phyloP scores from a whole-genome alignment of 257 asterid genomes.

The Nicotiana obtusifolia region DNA sequence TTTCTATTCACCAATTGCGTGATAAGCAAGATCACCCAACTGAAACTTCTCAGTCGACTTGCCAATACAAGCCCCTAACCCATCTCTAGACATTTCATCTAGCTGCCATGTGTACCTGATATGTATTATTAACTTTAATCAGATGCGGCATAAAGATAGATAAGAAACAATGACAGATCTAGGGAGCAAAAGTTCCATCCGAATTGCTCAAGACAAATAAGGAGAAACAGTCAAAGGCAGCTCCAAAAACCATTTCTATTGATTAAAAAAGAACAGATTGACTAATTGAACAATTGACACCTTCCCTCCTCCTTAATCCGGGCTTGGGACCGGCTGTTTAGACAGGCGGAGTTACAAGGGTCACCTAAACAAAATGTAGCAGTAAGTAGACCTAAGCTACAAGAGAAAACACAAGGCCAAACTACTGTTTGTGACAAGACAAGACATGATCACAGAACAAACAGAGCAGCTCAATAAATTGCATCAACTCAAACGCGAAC shows the following conservation, averaged over 20 bases:
- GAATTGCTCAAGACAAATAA: neutral
- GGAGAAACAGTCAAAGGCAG: neutral
- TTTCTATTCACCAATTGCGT: neutral
- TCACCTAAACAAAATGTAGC: neutral
- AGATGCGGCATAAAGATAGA: neutral
- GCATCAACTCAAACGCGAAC: neutral
- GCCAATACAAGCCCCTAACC: neutral
- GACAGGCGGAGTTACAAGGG: neutral
- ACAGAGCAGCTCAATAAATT: neutral
- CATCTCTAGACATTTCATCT: neutral
- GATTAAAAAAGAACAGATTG: neutral
- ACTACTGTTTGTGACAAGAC: neutral
- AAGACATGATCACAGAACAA: neutral
- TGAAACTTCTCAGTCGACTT: neutral
- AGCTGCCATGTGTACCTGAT: neutral
- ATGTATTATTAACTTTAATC: neutral
- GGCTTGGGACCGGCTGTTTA: neutral
- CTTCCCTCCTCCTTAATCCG: too few species aligned
- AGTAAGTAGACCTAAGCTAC: too few species aligned
- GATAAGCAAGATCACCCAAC: neutral
- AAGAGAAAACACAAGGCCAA: too few species aligned
- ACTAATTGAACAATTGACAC: neutral
- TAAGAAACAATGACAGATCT: neutral
- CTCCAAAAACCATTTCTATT: neutral
- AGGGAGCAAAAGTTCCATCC: neutral